Conservation (phyloP, 805 yeast species). For the Barnettozyma vustinii region DNA sequence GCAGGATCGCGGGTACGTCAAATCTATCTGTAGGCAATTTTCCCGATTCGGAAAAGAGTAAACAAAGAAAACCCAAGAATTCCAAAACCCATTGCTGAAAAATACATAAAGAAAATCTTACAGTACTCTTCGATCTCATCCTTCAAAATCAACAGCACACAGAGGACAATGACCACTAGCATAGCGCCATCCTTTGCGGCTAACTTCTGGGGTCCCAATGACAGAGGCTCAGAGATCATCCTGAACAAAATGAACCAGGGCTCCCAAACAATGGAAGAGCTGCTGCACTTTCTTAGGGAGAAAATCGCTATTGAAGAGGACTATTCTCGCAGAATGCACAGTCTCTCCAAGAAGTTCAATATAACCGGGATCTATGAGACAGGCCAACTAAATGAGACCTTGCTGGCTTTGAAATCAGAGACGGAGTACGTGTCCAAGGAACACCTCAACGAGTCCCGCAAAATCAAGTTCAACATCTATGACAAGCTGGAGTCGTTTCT, state of each 20-base stretch:
- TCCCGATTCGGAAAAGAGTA: slow-evolving; percentile 22
- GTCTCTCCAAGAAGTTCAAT: slow-evolving; percentile 39
- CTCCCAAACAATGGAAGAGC: slow-evolving; percentile 48
- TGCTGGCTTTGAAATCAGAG: slow-evolving; percentile 54
- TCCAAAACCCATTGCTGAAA: neutral
- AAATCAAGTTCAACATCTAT: slow-evolving; percentile 44
- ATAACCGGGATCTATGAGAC: slow-evolving; percentile 51
- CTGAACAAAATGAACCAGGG: slow-evolving; percentile 55
- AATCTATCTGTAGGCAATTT: slow-evolving; percentile 1
- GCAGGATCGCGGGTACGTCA: neutral
- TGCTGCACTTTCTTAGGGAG: slow-evolving; percentile 46
- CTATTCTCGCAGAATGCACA: slow-evolving; percentile 49
- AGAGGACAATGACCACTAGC: slow-evolving; percentile 9
- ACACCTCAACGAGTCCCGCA: slow-evolving; percentile 47
- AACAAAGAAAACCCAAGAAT: slow-evolving; percentile 8
- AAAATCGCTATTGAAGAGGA: slow-evolving; percentile 67
- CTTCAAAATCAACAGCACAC: neutral
- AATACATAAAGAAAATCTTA: neutral
- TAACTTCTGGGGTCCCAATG: slow-evolving; percentile 54
- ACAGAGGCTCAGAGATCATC: slow-evolving; percentile 51
- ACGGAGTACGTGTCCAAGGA: slow-evolving; percentile 53
- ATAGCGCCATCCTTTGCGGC: slow-evolving; percentile 32
- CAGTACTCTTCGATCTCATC: neutral
- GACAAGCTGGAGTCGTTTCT: slow-evolving; percentile 50
- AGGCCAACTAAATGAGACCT: slow-evolving; percentile 53